Base-by-base conservation (phyloP, 805 yeast genomes). In the Candida corydali region DNA sequence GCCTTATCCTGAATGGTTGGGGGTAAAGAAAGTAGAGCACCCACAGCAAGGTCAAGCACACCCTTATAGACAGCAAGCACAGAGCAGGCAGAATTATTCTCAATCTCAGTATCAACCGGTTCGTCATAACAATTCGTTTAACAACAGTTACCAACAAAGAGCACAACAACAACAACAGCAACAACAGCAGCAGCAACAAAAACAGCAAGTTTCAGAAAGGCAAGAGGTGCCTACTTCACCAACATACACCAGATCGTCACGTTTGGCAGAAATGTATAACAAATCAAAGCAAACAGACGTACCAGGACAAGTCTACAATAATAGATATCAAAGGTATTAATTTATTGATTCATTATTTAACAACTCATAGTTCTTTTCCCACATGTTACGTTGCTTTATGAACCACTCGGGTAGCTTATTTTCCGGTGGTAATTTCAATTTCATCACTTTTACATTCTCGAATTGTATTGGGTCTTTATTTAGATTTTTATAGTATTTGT, bases 371-470 rank as follows among this genome's bases (percentile, higher is more conserved):
- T 26, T 34, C 17, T 29, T 31, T 46, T 82, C 88, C 94, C 91
- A 85, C 37, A 64, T 51, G 42, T 78, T 73, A 40, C 89, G 57
- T 40, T 83, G 84, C 20, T 61, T 56, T 15, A 64, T 64, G 48
- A 86, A 85, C 96, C 96, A 87, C 1, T 54, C 63, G 0, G 95
- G 95, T n/a, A 87, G 63, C 27, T 70, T 64, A 9, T 66, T 58
- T 34, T 80, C 87, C 7, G 70, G 62, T 0, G 95, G 95, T 5
- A 84, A 66, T 34, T 62, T 63, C 37, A 78, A 51, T 45, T 60
- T 63, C 26, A 74, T 59, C 20, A 55, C 52, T 12, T 63, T 60
- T n/a, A 63, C 65, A 43, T 61, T 61, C 30, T 59, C 63, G 44
- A 52, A 60, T 27, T 52, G 57, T 23, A 51, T 47, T 17, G 55